Conservation (phyloP, 441 rosid species). For the Populus hybrid region DNA sequence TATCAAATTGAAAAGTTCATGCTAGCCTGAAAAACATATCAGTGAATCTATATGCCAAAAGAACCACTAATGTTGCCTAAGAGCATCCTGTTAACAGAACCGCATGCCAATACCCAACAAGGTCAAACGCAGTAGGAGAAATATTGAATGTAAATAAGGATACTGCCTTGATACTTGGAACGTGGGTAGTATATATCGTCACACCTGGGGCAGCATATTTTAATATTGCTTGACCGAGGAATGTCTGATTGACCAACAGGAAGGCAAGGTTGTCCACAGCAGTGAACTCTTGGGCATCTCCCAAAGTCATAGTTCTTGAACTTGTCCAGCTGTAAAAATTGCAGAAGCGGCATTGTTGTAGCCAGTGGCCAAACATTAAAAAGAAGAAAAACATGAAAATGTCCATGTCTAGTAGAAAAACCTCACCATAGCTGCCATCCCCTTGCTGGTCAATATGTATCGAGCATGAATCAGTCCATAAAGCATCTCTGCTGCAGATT, state of each 20-base stretch:
- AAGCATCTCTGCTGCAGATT: too few relatives aligned
- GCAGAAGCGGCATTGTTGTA: conserved; percentile 12
- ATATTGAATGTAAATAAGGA: conserved; percentile 38
- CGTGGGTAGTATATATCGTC: conserved; percentile 94
- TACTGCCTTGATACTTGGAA: conserved; percentile 98
- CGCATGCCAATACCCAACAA: background rate
- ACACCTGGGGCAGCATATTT: conserved; percentile 88
- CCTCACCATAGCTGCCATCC: too few relatives aligned
- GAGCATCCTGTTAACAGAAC: background rate
- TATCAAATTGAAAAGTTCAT: background rate
- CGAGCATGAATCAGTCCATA: too few relatives aligned
- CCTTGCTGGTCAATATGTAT: too few relatives aligned
- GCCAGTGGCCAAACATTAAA: background rate
- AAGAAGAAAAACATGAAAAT: conserved; percentile 1
- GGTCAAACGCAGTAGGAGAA: background rate
- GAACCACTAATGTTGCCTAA: background rate
- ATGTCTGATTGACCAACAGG: conserved; percentile 97
- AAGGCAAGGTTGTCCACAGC: conserved; percentile 99
- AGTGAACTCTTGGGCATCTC: conserved; percentile 96
- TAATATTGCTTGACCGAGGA: conserved; percentile 91
- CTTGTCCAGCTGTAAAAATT: conserved; percentile 65
- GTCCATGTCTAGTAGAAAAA: conserved; percentile 4
- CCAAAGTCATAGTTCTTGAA: conserved; percentile 94
- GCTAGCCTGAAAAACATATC: conserved; percentile 10
- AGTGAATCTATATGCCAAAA: background rate